These are phyloP conservation scores for Pseudogymnoascus sp. DNA, from an alignment of 2,329 filamentous ascomycete species.

Conservation along the genomic window DNA sequence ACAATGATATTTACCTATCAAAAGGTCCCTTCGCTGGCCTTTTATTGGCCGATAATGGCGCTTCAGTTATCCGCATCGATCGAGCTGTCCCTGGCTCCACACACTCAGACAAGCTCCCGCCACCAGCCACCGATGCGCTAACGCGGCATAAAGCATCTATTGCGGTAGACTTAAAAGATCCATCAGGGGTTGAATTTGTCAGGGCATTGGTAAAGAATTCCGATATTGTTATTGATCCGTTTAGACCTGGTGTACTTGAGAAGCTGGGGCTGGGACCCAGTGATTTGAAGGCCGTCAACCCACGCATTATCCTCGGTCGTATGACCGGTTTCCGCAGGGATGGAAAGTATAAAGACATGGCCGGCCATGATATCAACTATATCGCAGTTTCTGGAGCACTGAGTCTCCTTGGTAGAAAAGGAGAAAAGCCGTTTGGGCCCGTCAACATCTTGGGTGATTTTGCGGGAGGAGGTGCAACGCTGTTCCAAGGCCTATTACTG, in stretches of 20 bases:
- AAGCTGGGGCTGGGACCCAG: conserved; percentile 68
- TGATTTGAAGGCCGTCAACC: conserved; percentile 59
- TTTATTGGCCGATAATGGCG: conserved; percentile 82
- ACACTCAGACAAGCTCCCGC: conserved; percentile 31
- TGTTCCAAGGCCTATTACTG: conserved; percentile 74
- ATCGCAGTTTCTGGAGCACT: conserved; percentile 79
- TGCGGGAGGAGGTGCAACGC: conserved; percentile 74
- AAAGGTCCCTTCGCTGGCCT: conserved; percentile 81
- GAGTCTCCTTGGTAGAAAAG: conserved; percentile 62
- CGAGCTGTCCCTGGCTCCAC: conserved; percentile 42
- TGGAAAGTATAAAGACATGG: conserved; percentile 79
- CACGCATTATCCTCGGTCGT: conserved; percentile 68
- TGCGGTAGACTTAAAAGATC: conserved; percentile 67
- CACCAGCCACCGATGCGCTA: conserved; percentile 61
- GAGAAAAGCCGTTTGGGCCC: conserved; percentile 67
- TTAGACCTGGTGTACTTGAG: conserved; percentile 84
- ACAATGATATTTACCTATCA: neutral
- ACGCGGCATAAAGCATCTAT: conserved; percentile 76
- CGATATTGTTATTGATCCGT: conserved; percentile 88
- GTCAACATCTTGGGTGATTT: conserved; percentile 85
- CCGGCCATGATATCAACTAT: conserved; percentile 95
- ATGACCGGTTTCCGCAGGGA: conserved; percentile 88
- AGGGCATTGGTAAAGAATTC: conserved; percentile 52
- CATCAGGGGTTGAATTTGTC: conserved; percentile 56
- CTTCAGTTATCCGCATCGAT: conserved; percentile 81